Evolutionary conservation across 2,329 filamentous ascomycete species (phyloP).

Genomic region (Clonostachys solani): DNA sequence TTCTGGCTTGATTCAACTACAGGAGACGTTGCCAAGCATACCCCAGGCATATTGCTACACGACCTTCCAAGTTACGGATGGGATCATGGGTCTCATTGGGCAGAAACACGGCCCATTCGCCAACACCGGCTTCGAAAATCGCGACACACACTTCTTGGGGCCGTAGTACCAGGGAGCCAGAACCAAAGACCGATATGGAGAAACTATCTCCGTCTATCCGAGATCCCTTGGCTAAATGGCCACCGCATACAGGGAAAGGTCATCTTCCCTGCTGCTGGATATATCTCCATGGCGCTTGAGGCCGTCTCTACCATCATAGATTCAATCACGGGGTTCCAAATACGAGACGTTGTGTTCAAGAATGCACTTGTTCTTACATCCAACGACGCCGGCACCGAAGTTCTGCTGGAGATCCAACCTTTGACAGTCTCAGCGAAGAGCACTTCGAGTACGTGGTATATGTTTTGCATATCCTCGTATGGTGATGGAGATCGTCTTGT

Average conservation of each 20-base stretch:
- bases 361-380: constrained; percentile 11
- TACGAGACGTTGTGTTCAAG: constrained; percentile 4
- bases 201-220: constrained; percentile 16
- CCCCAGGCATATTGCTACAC: constrained; percentile 5
- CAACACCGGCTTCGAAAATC: constrained; percentile 19
- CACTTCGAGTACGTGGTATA: constrained; percentile 9
- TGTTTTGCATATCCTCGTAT: constrained; percentile 14
- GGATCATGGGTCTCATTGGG: constrained; percentile 27
- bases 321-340: not conserved
- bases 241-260: constrained; percentile 18
- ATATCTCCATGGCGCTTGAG: constrained; percentile 25
- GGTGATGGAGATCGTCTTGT: constrained; percentile 8
- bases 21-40: not conserved
- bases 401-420: constrained; percentile 8
- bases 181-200: constrained; percentile 27
- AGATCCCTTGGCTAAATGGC: constrained; percentile 22
- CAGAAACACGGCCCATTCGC: constrained; percentile 18
- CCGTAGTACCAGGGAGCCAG: constrained; percentile 31
- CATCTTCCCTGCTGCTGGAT: constrained; percentile 25
- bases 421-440: constrained; percentile 9
- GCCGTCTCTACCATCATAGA: constrained; percentile 10
- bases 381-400: constrained; percentile 7
- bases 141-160: constrained; percentile 11
- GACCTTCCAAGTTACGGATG: constrained; percentile 29
- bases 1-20: constrained; percentile 32